Base-by-base conservation (phyloP, 1,139 yeast genomes). In the Candida pseudoviswanathii region DNA sequence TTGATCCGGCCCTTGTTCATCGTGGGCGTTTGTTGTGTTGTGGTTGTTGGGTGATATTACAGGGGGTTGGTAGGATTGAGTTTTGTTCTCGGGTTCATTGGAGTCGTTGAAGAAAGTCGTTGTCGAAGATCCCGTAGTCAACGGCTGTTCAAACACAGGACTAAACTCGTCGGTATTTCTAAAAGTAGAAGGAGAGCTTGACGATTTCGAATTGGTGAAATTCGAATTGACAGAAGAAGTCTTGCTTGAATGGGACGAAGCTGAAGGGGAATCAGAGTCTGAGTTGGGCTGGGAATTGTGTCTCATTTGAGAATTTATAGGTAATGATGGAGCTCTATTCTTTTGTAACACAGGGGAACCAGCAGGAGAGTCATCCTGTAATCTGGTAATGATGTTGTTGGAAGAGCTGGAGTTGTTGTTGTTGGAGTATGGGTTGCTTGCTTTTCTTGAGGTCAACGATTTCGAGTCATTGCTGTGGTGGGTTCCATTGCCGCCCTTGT, bases 401-500 rank as follows among this genome's bases (percentile, higher is more conserved):
- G 36, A 10, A 4, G 31, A 26, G 26, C 16, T 32, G 16, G n/a
- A 8, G n/a, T 30, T 30, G 7, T 31, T 31, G 8, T 39, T 32
- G 11, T 38, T 16, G 9, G 29, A n/a, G 16, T 25, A 27, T 38
- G 22, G 8, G 30, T 27, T 27, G 8, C 29, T 25, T 22, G 34
- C 7, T 44, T 25, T 25, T 11, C 31, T 25, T 24, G 46, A 30
- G 25, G 21, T 29, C 5, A 36, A 27, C 5, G 41, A 36, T 36
- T 32, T 42, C 8, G 44, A 34, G 6, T 38, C 41, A 27, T 34
- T 46, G 8, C 16, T 25, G n/a, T 41, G 37, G 11, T 41, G 21
- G 16, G 39, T 37, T 6, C 9, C 8, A 8, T 39, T 24, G 16
- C 45, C 57, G 6, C 50, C 61, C 50, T 61, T 59, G 54, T 72